These are phyloP conservation scores for Tarenaya hassleriana DNA, from an alignment of 345 rosid species.

Conservation along the genomic window DNA sequence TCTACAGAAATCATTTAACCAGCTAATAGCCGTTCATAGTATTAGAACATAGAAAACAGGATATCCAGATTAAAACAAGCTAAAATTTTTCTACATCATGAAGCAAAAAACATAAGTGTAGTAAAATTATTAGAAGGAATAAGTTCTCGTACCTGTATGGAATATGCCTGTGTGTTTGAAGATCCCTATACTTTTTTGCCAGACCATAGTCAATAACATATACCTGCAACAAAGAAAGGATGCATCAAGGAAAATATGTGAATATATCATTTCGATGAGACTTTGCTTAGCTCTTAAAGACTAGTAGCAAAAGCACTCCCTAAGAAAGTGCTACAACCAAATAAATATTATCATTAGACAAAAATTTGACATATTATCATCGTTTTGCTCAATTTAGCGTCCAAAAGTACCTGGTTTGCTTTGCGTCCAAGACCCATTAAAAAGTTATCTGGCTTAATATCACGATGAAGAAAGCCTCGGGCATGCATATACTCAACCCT, in stretches of 20 bases:
- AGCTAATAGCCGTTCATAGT: not conserved
- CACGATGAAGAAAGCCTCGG: constrained; percentile 92
- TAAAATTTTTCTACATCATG: not conserved
- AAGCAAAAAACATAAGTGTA: not conserved
- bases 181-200: constrained; percentile 33
- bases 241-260: not conserved
- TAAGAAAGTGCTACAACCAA: too few relatives aligned
- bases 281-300: not conserved
- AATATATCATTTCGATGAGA: not conserved
- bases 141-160: constrained; percentile 25
- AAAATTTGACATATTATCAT: not conserved
- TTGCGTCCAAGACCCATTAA: constrained; percentile 96
- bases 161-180: constrained; percentile 34
- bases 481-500: constrained; percentile 97
- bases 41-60: too few relatives aligned
- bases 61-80: not conserved
- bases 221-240: constrained; percentile 20
- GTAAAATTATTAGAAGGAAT: too few relatives aligned
- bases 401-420: constrained; percentile 99
- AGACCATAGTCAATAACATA: constrained; percentile 36
- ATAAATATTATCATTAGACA: not conserved
- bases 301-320: too few relatives aligned
- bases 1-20: not conserved
- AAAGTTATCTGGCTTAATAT: constrained; percentile 95
- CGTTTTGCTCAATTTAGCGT: too few relatives aligned